Evolutionary conservation across 1,139 yeast genomes (phyloP), one percentile per base, ranked within the genome.

Genomic region (Nadsonia commutata): DNA sequence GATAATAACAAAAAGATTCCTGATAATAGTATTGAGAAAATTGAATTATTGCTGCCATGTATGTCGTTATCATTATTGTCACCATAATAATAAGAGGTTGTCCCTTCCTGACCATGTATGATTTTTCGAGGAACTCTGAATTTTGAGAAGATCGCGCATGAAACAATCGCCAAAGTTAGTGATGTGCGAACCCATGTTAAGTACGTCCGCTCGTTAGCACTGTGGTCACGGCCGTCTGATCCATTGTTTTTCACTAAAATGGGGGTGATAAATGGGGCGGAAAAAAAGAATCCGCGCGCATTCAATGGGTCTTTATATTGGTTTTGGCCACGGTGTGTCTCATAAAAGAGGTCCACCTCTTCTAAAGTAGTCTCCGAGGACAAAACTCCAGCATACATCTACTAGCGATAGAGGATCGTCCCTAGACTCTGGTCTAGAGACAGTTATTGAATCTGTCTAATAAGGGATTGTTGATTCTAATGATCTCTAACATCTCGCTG

Each of bases 161-260:
- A 27, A 3, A 27, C 33, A 27, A 27, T 13, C 5, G 33, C 33
- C 16, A 27, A 27, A 6, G 33, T 27, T 13, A 27, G n/a, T 11
- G 33, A 27, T 11, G 16, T 27, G 5, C 33, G 33, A 9, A 39
- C 36, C 44, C 44, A 42, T 1, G 44, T 33, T 36, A 42, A 20
- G 20, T 38, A 42, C 5, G 44, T 42, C 9, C 44, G 20, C 20
- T 42, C 44, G 21, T 42, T 42, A 13, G 44, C 44, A 20, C 44
- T 38, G 3, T 38, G 18, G 18, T 42, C 44, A n/a, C 44, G 39
- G 11, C 39, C 41, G 7, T 42, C 44, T 22, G 44, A 42, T 3
- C 41, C 38, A 16, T 20, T 33, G 41, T 42, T 42, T 11, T 38
- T 36, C 36, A 42, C 27, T 17, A 42, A n/a, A 31, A 42, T 42